Conservation (phyloP, 2,329 filamentous ascomycete species). For the Claviceps digitariae region DNA sequence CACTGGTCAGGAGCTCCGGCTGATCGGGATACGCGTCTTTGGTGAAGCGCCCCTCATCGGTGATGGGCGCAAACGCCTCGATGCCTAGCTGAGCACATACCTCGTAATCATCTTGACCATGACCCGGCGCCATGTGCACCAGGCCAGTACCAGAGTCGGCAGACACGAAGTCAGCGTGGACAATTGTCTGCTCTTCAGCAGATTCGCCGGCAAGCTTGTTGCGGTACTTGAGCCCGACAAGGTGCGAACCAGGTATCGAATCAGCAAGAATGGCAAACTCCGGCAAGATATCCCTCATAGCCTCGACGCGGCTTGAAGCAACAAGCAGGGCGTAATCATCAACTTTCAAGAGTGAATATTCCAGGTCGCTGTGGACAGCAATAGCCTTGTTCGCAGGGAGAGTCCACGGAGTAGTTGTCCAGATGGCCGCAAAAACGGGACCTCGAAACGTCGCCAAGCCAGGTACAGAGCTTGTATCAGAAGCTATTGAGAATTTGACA, state of each 20-base stretch:
- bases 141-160: slow-evolving; percentile 82
- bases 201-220: slow-evolving; percentile 52
- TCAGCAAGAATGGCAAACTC: slow-evolving; percentile 39
- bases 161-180: slow-evolving; percentile 81
- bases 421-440: slow-evolving; percentile 68
- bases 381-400: slow-evolving; percentile 86
- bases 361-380: slow-evolving; percentile 60
- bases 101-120: slow-evolving; percentile 94
- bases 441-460: slow-evolving; percentile 27
- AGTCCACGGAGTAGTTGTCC: slow-evolving; percentile 98
- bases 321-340: slow-evolving; percentile 51
- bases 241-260: slow-evolving; percentile 47
- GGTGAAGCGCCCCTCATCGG: slow-evolving; percentile 71
- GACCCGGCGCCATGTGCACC: slow-evolving; percentile 89
- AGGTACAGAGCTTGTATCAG: slow-evolving; percentile 17
- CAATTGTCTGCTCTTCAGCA: slow-evolving; percentile 50
- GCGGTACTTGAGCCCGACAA: slow-evolving; percentile 53
- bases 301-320: slow-evolving; percentile 55
- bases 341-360: slow-evolving; percentile 55
- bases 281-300: slow-evolving; percentile 35
- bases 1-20: slow-evolving; percentile 48
- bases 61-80: slow-evolving; percentile 66
- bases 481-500: slow-evolving; percentile 60
- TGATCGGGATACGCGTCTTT: slow-evolving; percentile 61
- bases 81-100: slow-evolving; percentile 60